Evolutionary conservation across 495 filamentous ascomycete genomes (phyloP).

Genomic region (Penicillium subrubescens): DNA sequence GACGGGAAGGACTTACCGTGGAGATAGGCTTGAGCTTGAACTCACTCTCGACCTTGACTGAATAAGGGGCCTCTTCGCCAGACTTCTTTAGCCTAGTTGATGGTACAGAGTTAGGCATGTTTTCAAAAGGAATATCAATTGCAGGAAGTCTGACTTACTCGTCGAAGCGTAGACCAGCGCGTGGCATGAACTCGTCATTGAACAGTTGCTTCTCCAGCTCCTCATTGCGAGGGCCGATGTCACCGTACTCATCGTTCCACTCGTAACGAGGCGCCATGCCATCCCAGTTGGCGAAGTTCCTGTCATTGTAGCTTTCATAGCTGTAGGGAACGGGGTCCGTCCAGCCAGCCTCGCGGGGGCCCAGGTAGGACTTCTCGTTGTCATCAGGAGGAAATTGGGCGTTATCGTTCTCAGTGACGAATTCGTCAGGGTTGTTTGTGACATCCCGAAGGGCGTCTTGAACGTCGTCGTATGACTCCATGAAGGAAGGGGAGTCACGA

Average conservation of each 20-base stretch:
- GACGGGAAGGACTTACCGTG: constrained; percentile 41
- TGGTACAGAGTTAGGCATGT: neutral
- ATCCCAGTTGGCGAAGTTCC: constrained; percentile 49
- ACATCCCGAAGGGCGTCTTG: constrained; percentile 39
- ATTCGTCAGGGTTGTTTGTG: constrained; percentile 18
- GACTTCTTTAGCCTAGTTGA: neutral
- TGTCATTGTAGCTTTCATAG: constrained; percentile 51
- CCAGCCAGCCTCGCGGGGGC: constrained; percentile 55
- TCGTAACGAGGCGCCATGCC: constrained; percentile 70
- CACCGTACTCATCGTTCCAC: constrained; percentile 83
- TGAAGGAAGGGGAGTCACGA: constrained; percentile 3
- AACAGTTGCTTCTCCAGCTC: constrained; percentile 77
- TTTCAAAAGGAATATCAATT: neutral
- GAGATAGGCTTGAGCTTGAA: constrained; percentile 32
- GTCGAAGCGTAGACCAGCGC: constrained; percentile 43
- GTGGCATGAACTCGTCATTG: constrained; percentile 48
- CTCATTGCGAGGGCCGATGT: constrained; percentile 70
- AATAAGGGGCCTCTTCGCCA: neutral
- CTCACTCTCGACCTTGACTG: constrained; percentile 25
- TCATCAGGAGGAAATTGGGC: constrained; percentile 21
- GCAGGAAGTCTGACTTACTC: constrained; percentile 31
- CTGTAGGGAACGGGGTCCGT: constrained; percentile 51
- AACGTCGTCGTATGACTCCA: constrained; percentile 29
- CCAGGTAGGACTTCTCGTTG: constrained; percentile 29
- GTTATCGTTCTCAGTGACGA: constrained; percentile 23